Evolutionary conservation across 371 early-diverging fungal genomes (phyloP).

Genomic region (Chytridium lagenaria): DNA sequence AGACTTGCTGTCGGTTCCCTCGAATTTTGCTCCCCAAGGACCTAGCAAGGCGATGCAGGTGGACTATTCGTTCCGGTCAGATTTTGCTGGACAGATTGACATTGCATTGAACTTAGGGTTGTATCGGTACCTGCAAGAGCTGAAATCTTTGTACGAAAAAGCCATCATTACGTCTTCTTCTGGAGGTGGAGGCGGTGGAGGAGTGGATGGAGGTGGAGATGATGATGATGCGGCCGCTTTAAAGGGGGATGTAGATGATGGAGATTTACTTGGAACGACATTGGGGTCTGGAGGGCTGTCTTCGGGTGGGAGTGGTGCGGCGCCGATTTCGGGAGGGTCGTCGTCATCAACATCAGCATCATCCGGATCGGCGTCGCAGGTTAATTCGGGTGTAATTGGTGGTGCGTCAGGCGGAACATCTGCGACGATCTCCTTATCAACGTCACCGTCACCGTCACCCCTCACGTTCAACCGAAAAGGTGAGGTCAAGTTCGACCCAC

Average conservation of each 20-base stretch:
- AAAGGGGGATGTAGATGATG: too few relatives aligned
- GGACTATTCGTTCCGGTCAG: slow-evolving; percentile 62
- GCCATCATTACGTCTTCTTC: slow-evolving; percentile 13
- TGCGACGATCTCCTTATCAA: not conserved
- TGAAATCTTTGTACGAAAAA: slow-evolving; percentile 49
- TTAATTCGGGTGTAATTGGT: not conserved
- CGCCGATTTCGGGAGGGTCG: too few relatives aligned
- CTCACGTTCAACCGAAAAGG: slow-evolving; percentile 23
- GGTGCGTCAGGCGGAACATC: not conserved
- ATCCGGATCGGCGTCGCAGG: not conserved
- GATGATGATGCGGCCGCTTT: not conserved
- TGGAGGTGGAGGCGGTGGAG: slow-evolving; percentile 27
- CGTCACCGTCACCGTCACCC: not conserved
- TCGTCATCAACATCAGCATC: not conserved
- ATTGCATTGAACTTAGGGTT: slow-evolving; percentile 78
- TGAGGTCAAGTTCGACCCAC: slow-evolving; percentile 57
- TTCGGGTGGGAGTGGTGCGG: not conserved
- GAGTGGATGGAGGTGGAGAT: slow-evolving; percentile 65
- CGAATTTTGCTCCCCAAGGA: not conserved
- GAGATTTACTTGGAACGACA: too few relatives aligned
- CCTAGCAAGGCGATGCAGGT: not conserved
- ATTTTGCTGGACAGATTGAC: slow-evolving; percentile 72
- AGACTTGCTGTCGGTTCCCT: not conserved
- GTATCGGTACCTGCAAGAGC: slow-evolving; percentile 71
- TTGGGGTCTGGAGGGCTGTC: not conserved